Percentiles rank a stretch among this genome's conserved stretches.
Evolutionary conservation across 257 asterid genomes (phyloP).

Genomic region (Avicennia marina): DNA sequence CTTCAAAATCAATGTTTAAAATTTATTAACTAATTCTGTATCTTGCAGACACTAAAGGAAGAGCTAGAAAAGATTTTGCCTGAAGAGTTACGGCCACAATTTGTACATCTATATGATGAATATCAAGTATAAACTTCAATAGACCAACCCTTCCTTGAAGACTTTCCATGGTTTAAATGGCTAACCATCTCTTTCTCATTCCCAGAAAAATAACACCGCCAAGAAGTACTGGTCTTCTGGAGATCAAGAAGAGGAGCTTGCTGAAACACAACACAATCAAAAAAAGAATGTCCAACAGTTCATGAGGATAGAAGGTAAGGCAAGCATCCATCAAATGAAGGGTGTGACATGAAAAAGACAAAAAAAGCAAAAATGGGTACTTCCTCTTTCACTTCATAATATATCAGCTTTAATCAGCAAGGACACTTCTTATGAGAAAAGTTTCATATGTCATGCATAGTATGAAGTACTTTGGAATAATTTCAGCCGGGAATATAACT

Average conservation of each 20-base stretch:
- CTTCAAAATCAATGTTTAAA: conserved; percentile 1
- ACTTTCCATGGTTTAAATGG: not conserved
- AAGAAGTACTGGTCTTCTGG: conserved; percentile 22
- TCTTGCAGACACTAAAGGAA: conserved; percentile 51
- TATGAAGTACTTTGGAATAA: too few species aligned
- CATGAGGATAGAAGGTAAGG: conserved; percentile 84
- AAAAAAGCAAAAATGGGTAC: not conserved
- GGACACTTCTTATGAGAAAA: too few species aligned
- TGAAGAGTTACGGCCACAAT: conserved; percentile 41
- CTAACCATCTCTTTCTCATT: conserved; percentile 6
- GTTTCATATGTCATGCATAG: too few species aligned
- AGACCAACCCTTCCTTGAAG: not conserved
- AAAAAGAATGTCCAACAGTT: conserved; percentile 62
- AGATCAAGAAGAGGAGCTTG: conserved; percentile 27
- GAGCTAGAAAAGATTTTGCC: conserved; percentile 63
- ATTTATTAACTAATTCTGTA: conserved; percentile 10
- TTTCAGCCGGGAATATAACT: too few species aligned
- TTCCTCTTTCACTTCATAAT: not conserved
- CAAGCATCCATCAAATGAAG: conserved; percentile 10
- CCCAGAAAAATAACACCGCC: conserved; percentile 37
- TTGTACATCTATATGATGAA: conserved; percentile 44
- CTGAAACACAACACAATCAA: conserved; percentile 44
- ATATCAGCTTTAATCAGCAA: not conserved
- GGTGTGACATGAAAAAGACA: conserved; percentile 3
- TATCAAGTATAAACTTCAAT: conserved; percentile 43